phyloP scores from a whole-genome alignment of 257 asterid species.

The Verbena officinalis region DNA sequence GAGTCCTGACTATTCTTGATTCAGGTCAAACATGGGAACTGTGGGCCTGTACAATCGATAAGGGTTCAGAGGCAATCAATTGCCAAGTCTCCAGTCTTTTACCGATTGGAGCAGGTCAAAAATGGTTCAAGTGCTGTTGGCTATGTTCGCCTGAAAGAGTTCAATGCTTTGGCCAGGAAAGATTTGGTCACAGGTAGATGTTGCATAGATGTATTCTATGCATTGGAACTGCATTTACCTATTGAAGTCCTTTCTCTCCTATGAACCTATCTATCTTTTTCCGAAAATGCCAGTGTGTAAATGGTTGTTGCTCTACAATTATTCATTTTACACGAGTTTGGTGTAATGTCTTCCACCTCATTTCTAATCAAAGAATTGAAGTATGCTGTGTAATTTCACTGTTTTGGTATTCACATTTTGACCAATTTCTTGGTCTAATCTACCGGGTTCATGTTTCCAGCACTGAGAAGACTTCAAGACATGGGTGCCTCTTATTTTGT shows the following conservation, averaged over 20 bases:
- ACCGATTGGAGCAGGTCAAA: conserved; percentile 75
- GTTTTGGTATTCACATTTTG: not conserved
- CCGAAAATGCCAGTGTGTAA: not conserved
- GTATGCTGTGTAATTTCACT: not conserved
- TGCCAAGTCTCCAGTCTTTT: conserved; percentile 92
- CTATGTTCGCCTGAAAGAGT: conserved; percentile 94
- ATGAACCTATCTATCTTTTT: not conserved
- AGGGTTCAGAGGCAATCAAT: conserved; percentile 84
- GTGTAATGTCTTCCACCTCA: conserved; percentile 1
- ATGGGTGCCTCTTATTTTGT: conserved; percentile 88
- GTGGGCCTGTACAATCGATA: conserved; percentile 85
- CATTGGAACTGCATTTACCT: conserved; percentile 1
- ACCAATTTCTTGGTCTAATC: conserved; percentile 20
- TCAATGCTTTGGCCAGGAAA: conserved; percentile 96
- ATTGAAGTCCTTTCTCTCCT: conserved; percentile 1
- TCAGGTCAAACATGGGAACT: conserved; percentile 93
- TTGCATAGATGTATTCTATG: conserved; percentile 22
- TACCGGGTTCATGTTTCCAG: conserved; percentile 42
- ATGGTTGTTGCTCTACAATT: conserved; percentile 4
- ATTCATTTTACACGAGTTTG: conserved; percentile 26
- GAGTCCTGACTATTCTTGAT: conserved; percentile 26
- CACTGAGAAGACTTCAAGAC: conserved; percentile 83
- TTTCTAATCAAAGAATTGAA: not conserved
- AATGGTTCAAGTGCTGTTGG: conserved; percentile 68
- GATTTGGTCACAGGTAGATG: conserved; percentile 84